These are phyloP conservation scores for Cytospora leucostoma DNA, from an alignment of 2,329 filamentous ascomycete genomes.

Conservation along the genomic window DNA sequence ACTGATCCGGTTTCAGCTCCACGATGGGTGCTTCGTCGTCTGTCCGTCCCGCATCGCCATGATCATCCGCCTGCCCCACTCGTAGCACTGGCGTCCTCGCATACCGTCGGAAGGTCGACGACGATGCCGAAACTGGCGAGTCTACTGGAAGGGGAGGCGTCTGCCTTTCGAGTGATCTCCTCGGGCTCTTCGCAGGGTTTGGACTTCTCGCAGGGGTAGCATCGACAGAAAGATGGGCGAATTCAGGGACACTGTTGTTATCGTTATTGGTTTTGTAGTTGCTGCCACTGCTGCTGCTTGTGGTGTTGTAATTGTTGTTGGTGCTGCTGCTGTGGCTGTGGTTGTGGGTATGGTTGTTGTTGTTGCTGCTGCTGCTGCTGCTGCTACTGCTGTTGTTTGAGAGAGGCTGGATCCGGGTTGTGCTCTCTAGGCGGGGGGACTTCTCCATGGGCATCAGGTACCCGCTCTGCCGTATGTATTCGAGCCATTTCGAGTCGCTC, in stretches of 20 bases:
- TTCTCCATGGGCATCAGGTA: constrained; percentile 31
- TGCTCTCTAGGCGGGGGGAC: constrained; percentile 21
- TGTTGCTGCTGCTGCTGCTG: no score
- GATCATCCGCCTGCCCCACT: constrained; percentile 51
- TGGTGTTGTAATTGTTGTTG: neutral
- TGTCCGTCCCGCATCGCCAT: constrained; percentile 32
- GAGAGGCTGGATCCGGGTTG: constrained; percentile 14
- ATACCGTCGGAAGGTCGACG: constrained; percentile 44
- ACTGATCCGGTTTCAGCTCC: constrained; percentile 54
- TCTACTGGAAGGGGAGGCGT: constrained; percentile 25
- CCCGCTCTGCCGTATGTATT: constrained; percentile 35
- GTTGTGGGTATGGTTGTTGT: no score
- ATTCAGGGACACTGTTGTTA: constrained; percentile 37
- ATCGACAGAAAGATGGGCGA: constrained; percentile 39
- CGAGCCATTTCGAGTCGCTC: constrained; percentile 39
- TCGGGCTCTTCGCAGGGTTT: constrained; percentile 28
- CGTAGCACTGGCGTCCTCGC: constrained; percentile 54
- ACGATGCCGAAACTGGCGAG: constrained; percentile 30
- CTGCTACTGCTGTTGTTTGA: neutral
- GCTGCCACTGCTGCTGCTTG: neutral
- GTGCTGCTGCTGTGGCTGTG: no score
- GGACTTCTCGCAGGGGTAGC: constrained; percentile 28
- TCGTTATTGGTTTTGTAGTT: no score
- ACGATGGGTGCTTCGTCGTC: constrained; percentile 45
- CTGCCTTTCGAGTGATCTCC: constrained; percentile 28